Evolutionary conservation across 345 rosid species (phyloP), one percentile per base, ranked within the genome.

Genomic region (Dimocarpus longan): DNA sequence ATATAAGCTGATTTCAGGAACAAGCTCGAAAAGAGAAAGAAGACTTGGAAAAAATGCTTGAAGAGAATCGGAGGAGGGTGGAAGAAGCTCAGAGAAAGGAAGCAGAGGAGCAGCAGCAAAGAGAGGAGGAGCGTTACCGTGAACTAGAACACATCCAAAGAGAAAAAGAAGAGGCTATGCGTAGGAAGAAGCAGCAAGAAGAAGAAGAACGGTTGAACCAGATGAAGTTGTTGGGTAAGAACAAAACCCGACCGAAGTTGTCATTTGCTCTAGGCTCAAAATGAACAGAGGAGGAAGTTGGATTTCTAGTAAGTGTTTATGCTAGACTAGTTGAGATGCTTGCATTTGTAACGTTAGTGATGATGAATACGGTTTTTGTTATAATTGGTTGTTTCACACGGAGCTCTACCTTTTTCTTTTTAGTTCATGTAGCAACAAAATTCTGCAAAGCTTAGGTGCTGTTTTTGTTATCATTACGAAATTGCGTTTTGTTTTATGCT

Each of bases 211-310:
- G 99, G 13, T 68, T 67, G 22, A 91, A 94, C 68, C 98, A 93
- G 91, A 90, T 93, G 95, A 94, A 91, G 82, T 85, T 96, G 74
- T 82, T 96, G 87, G 99, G 99, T 59, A 96, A 96, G 91, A 96
- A 96, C 91, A 96, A 96, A 77, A 85, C 95, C 42, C 87, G 98
- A 40, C 98, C 99, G 0, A 96, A 96, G 85, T 84, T 96, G 69
- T 96, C 98, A 3, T 96, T 96, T 59, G 98, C 95, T 3, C 69
- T 96, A 9, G 93, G 96, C 76, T 89, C 97, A 40, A 95, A 95
- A 87, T 95, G 89, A 95, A 46, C 3, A 22, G 42, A 13, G 16
- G 4, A 16, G 11, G 63, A 43, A 48, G 52, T 40, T 50, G 1
- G 16, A 43, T 57, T 59, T 59, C 16, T 21, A 8, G 0, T n/a